These are phyloP conservation scores for Chrysochromulina parva DNA, from an alignment of 78 protist species.

Conservation along the genomic window DNA sequence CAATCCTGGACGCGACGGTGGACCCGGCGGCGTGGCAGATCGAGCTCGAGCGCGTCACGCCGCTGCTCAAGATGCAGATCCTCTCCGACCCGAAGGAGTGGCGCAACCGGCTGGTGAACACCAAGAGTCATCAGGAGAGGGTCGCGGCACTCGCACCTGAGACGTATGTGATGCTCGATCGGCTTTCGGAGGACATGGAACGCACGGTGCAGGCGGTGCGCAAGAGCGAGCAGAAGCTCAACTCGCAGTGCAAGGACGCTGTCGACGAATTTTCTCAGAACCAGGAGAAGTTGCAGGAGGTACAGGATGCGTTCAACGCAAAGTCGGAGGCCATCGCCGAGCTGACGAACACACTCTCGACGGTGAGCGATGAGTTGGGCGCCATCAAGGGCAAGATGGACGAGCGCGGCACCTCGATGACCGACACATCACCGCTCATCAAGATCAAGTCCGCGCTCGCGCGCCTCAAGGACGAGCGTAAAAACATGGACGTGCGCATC, in stretches of 20 bases:
- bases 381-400: not conserved
- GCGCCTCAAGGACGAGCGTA: not conserved
- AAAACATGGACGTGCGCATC: slow-evolving; percentile 17
- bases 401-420: not conserved
- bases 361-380: not conserved
- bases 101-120: slow-evolving; percentile 12
- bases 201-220: not conserved
- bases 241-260: not conserved
- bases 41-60: slow-evolving; percentile 33
- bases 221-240: not conserved
- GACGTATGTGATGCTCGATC: not conserved
- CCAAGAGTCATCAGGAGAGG: not conserved
- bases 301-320: slow-evolving; percentile 1
- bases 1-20: not conserved
- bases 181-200: not conserved
- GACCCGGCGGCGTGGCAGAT: not conserved
- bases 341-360: not conserved
- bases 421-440: slow-evolving; percentile 15
- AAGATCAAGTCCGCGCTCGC: not conserved
- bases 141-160: not conserved
- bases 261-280: not conserved
- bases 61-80: slow-evolving; percentile 19
- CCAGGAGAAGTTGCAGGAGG: not conserved
- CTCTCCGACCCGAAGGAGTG: slow-evolving; percentile 33
- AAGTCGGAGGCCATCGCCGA: not conserved